Base-by-base conservation (phyloP, 768 basidiomycete species). In the Boletus reticulatus region DNA sequence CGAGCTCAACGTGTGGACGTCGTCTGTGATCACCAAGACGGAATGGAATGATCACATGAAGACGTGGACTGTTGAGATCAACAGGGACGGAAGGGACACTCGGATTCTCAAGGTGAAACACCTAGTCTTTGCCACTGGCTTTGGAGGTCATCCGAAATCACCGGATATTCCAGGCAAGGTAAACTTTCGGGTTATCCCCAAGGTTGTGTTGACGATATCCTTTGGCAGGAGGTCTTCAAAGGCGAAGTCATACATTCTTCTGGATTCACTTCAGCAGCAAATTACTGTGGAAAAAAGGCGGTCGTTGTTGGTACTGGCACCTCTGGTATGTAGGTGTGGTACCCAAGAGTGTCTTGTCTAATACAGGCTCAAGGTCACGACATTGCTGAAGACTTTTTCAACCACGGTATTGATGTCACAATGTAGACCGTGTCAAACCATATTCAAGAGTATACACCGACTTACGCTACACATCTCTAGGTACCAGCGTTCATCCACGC, bases 1-100 rank as follows among this genome's bases (percentile, higher is more conserved):
- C 34, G 87, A 88, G 52, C 67, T 89, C 39, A 80, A 85, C 55
- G 78, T 84, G 11, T 88, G 85, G 87, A 82, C 79, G 0, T 79
- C 81, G 0, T 73, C 81, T 0, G 73, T 60, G 16, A 73, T 83
- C 19, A 67, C 60, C n/a, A 72, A 65, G 32, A 68, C 77, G 10
- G 60, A 60, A 0, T 77, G 77, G 68, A 62, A 78, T 59, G 67
- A 72, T 14, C 58, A 61, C 45, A 70, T 67, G 44, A 67, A 73
- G 29, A 73, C 67, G 6, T 84, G 83, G 83, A 70, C 73, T n/a
- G 76, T 83, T 27, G 69, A 66, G 9, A 64, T 84, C 46, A 64
- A 65, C 16, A 68, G 71, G 27, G 68, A 60, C 13, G 70, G 60
- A 14, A 72, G 58, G 61, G 73, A n/a, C 58, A 67, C 49, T 62